Percentiles rank a stretch among this genome's conserved stretches.
Evolutionary conservation across 2,329 filamentous ascomycete genomes (phyloP).

Genomic region (Trichothecium sympodiale): DNA sequence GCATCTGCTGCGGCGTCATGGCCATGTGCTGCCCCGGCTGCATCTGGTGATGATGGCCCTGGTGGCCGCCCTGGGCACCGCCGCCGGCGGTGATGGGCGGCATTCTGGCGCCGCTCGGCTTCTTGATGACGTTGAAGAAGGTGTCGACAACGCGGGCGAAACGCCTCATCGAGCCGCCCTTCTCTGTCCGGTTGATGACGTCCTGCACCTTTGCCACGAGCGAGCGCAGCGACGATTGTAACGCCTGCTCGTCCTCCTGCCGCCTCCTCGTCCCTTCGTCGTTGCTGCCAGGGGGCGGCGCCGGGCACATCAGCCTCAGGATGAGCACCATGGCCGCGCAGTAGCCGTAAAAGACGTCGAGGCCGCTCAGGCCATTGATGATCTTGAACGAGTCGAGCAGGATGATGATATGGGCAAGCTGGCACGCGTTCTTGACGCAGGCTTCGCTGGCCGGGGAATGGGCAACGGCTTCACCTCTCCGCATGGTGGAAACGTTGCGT

Average conservation of each 20-base stretch:
- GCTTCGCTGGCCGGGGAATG: not conserved
- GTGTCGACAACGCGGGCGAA: slow-evolving; percentile 15
- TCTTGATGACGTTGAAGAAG: slow-evolving; percentile 14
- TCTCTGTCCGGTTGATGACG: slow-evolving; percentile 13
- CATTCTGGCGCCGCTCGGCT: not conserved
- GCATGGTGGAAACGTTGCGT: slow-evolving; percentile 9
- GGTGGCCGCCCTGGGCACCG: too few relatives aligned
- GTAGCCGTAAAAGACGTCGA: slow-evolving; percentile 24
- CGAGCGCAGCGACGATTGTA: slow-evolving; percentile 8
- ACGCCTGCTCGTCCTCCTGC: slow-evolving; percentile 6
- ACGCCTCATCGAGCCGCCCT: slow-evolving; percentile 17
- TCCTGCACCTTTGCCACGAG: slow-evolving; percentile 8
- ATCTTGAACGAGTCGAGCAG: slow-evolving; percentile 20
- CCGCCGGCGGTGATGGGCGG: too few relatives aligned
- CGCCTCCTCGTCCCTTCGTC: too few relatives aligned
- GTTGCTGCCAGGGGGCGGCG: too few relatives aligned
- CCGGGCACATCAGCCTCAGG: slow-evolving; percentile 9
- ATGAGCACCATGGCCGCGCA: slow-evolving; percentile 18
- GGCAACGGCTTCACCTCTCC: not conserved
- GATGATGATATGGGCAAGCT: slow-evolving; percentile 18
- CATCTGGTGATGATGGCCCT: not conserved
- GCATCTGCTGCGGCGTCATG: too few relatives aligned
- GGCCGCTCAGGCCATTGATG: slow-evolving; percentile 20
- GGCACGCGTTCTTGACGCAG: slow-evolving; percentile 19
- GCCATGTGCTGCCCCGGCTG: not conserved